Base-by-base conservation (phyloP, 257 asterid genomes). In the Avicennia marina region DNA sequence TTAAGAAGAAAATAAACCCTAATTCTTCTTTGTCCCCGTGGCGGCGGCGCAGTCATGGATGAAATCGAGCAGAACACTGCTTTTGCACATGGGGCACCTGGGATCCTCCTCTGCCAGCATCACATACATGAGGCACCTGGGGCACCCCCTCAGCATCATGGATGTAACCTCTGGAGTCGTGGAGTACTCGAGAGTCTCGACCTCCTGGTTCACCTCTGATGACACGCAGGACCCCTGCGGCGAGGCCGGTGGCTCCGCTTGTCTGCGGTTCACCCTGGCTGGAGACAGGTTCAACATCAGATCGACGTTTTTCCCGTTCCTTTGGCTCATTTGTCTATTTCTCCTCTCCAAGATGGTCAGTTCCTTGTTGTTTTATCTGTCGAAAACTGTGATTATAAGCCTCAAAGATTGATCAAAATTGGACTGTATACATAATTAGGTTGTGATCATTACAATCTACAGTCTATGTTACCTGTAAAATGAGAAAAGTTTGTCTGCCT, bases 51-150 rank as follows among this genome's bases (percentile, higher is more conserved):
- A 53, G 1, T 79, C 76, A 32, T 68, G 71, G 62, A 78, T 54
- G 6, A 82, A 71, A 43, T 82, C 94, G 3, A 90, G 96, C 55
- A 90, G 65, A 11, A 85, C 94, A 25, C 90, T 77, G 77, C 94
- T 82, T 62, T 87, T 90, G 76, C 98, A 90, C 60, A 84, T 87
- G 24, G 98, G 98, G 71, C 98, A 90, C 21, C 78, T 65, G 0
- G 94, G 94, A 43, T 84, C 95, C 62, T 77, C 85, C 70, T 84
- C 96, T 1, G 98, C 68, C 3, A 90, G 70, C 96, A 90, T 90
- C 25, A 90, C 85, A 54, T 89, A 89, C 96, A 89, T 85, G 50
- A 85, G 83, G 65, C 96, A 85, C 44, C 94, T 68, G 0, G 95
- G 96, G 67, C 98, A 90, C 1, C 93, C 93, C n/a, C 73, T 85